Base-by-base conservation (phyloP, 2,329 filamentous ascomycete genomes). In the Thermomyces lanuginosus region DNA sequence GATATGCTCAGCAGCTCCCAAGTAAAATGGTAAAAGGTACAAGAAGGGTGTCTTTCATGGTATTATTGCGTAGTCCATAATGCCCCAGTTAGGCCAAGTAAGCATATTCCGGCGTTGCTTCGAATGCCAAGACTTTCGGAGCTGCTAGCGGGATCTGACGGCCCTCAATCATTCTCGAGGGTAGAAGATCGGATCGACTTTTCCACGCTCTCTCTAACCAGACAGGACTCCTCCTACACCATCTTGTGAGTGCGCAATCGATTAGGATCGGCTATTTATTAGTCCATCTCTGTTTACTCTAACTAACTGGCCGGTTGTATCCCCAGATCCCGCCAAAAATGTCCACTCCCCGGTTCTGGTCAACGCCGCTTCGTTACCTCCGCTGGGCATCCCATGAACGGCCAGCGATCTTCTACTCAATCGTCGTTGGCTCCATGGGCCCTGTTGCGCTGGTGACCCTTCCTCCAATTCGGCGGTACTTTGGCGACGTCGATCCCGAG, bases 321-420 rank as follows among this genome's bases (percentile, higher is more conserved):
- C 33, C 37, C 28, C 36, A 32, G 26, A 22, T 22, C 26, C 18
- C 29, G 36, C 33, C 38, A 42, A 40, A 33, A 36, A 61, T 62
- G 58, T 53, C 65, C 34, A 64, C 67, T 29, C 76, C 82, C 43
- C 64, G 66, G 45, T 93, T 98, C 76, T 93, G 77, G 72, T 67
- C 72, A 40, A 66, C 69, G 33, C 89, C 89, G 38, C 47, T 91
- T 51, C 73, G 73, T 44, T 95, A 92, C 72, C 59, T 79, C 46
- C 76, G 76, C 57, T 95, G 84, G 82, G 74, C 83, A 28, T 68
- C 79, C 26, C 76, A 82, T 59, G 76, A 89, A 56, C 79, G 78
- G 54, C 89, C 89, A 27, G 83, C 83, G 33, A 77, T 83, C 61
- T 92, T 93, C 66, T 95, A 73, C 69, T 82, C 80, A 43, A 61